A percentile compares a stretch with the other conserved stretches of the same genome.
Conservation (phyloP, 2,329 filamentous ascomycete species). For the Epichloe uncinata region DNA sequence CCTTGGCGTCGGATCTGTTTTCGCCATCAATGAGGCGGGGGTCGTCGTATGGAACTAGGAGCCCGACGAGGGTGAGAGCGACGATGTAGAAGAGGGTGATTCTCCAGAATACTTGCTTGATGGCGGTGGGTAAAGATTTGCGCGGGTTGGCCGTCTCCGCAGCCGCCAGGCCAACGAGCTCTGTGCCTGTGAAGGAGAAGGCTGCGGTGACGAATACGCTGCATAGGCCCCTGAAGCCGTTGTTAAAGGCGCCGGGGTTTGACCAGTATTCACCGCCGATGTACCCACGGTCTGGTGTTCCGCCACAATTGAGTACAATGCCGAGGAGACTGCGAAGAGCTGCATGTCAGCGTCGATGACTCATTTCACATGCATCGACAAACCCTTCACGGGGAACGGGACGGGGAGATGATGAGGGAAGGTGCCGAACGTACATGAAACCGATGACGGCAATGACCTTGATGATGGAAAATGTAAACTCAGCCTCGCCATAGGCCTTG, state of each 20-base stretch:
- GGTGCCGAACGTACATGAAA: conserved; percentile 53
- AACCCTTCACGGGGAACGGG: background rate
- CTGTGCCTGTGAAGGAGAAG: conserved; percentile 64
- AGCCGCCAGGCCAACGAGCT: conserved; percentile 63
- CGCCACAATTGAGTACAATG: conserved; percentile 74
- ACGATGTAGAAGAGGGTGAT: conserved; percentile 85
- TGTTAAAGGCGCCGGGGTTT: conserved; percentile 69
- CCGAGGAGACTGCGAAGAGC: conserved; percentile 55
- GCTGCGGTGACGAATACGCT: conserved; percentile 65
- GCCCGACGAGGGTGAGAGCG: conserved; percentile 64
- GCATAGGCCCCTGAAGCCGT: conserved; percentile 74
- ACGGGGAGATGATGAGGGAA: background rate
- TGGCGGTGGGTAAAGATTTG: conserved; percentile 70
- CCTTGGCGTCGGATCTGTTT: conserved; percentile 50
- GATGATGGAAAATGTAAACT: conserved; percentile 76
- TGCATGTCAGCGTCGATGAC: background rate
- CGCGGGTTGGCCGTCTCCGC: conserved; percentile 68
- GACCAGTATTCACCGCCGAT: conserved; percentile 70
- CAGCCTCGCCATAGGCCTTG: conserved; percentile 78
- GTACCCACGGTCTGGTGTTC: conserved; percentile 58
- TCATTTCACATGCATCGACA: too few relatives aligned
- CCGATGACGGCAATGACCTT: conserved; percentile 79
- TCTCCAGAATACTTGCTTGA: conserved; percentile 93
- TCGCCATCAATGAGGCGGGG: conserved; percentile 43
- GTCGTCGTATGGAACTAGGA: conserved; percentile 67